A percentile compares a stretch with the other conserved stretches of the same genome.
Evolutionary conservation across 1,284 basidiomycete species (phyloP).

Genomic region (Ceratobasidium sp.): DNA sequence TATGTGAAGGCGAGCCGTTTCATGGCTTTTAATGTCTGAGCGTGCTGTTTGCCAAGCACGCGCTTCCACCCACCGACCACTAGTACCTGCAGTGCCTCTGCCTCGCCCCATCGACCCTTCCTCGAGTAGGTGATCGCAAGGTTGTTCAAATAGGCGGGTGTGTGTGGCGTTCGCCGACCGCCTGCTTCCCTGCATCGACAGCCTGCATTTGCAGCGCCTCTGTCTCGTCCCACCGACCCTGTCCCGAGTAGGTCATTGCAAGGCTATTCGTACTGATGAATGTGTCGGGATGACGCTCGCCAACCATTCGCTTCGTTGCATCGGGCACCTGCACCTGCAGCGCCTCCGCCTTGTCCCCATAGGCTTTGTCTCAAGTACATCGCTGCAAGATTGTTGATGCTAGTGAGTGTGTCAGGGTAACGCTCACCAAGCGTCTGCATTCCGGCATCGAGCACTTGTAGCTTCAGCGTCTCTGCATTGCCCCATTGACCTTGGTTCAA

Average conservation of each 20-base stretch:
- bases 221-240: not conserved
- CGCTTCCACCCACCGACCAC: not conserved
- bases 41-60: not conserved
- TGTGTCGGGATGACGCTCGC: not conserved
- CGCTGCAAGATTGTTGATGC: too few species aligned
- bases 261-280: not conserved
- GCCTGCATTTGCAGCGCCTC: not conserved
- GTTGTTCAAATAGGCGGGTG: too few species aligned
- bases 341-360: slow-evolving; percentile 3
- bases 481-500: not conserved
- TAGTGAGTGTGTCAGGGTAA: too few species aligned
- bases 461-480: not conserved
- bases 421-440: not conserved
- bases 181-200: not conserved
- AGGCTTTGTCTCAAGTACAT: too few species aligned
- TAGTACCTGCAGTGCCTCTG: not conserved
- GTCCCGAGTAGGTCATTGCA: not conserved
- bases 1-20: not conserved
- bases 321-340: slow-evolving; percentile 1
- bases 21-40: not conserved
- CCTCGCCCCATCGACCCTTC: not conserved
- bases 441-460: not conserved
- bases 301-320: not conserved
- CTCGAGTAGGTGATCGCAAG: too few species aligned
- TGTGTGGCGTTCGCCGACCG: not conserved